Evolutionary conservation across 306 rosid genomes (phyloP), one percentile per base, ranked within the genome.

Genomic region (Comarum palustre): DNA sequence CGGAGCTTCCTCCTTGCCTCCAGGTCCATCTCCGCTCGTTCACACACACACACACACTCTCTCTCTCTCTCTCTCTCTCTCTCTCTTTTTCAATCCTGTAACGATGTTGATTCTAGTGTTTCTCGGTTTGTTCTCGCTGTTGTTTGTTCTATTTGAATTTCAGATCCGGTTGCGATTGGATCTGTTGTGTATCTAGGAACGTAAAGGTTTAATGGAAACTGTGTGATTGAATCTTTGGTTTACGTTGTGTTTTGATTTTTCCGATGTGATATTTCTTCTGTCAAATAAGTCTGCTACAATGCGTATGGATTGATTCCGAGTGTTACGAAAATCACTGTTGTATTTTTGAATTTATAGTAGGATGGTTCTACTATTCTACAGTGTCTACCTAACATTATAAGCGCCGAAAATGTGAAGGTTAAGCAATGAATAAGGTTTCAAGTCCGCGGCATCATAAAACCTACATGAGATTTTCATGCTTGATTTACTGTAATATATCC

Each of bases 1-100:
- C 97, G 0, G 82, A 77, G 10, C 86, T 93, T 12, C 98, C 98
- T 83, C 98, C 98, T 81, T 93, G 93, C 38, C 93, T 88, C 16
- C 81, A 88, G 93, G 93, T 88, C 54, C 61, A 2, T 17, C 39
- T 50, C 39, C 11, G 6, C 64, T 6, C n/a, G n/a, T n/a, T n/a
- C n/a, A n/a, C n/a, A n/a, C n/a, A n/a, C n/a, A n/a, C n/a, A n/a
- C n/a, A n/a, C n/a, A n/a, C n/a, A n/a, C 11, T 4, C 7, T 11
- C 32, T 12, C 27, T 4, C 27, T 22, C 7, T 15, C 20, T 20
- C 24, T 14, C 52, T n/a, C 11, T 4, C 7, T 11, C 32, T 12
- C 27, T 4, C 27, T 22, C 7, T 15, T 27, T 20, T 31, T 14
- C 52, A 14, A 2, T 55, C 36, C 47, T 13, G 24, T 19, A n/a